A percentile compares a stretch with the other conserved stretches of the same genome.
Conservation (phyloP, 2,329 filamentous ascomycete genomes). For the Xylariaceae sp. region DNA sequence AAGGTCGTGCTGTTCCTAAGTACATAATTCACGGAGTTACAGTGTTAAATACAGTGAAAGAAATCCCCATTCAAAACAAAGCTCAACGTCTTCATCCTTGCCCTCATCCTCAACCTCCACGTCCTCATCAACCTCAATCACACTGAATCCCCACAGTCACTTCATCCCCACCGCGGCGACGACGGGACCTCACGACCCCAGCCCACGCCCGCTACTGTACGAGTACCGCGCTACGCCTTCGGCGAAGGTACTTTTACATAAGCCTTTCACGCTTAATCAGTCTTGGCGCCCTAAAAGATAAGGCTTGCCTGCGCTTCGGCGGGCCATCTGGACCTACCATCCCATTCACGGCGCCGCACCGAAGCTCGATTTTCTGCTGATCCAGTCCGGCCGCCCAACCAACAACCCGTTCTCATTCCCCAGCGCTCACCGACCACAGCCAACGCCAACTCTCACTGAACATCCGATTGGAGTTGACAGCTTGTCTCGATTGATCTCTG, state of each 20-base stretch:
- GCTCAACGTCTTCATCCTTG: too few species aligned
- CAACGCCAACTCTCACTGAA: not conserved
- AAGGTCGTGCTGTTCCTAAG: slow-evolving; percentile 8
- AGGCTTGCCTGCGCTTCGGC: not conserved
- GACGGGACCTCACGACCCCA: not conserved
- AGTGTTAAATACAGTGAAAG: too few species aligned
- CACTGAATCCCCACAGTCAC: too few species aligned
- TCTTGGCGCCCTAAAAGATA: not conserved
- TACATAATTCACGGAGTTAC: too few species aligned
- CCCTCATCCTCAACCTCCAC: too few species aligned
- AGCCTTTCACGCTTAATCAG: not conserved
- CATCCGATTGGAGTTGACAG: not conserved
- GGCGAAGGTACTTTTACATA: slow-evolving; percentile 2
- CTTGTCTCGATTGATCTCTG: not conserved
- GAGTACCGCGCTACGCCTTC: too few species aligned
- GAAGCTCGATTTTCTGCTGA: slow-evolving; percentile 2
- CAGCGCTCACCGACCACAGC: not conserved
- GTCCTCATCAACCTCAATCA: too few species aligned
- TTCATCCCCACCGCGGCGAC: slow-evolving; percentile 21
- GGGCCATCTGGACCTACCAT: not conserved
- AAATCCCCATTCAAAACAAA: too few species aligned
- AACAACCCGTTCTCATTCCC: not conserved
- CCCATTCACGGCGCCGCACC: slow-evolving; percentile 2
- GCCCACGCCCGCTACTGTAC: slow-evolving; percentile 10
- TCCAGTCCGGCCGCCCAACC: slow-evolving; percentile 8